Evolutionary conservation across 805 yeast genomes (phyloP).

Genomic region (Wickerhamiella sergipiensis): DNA sequence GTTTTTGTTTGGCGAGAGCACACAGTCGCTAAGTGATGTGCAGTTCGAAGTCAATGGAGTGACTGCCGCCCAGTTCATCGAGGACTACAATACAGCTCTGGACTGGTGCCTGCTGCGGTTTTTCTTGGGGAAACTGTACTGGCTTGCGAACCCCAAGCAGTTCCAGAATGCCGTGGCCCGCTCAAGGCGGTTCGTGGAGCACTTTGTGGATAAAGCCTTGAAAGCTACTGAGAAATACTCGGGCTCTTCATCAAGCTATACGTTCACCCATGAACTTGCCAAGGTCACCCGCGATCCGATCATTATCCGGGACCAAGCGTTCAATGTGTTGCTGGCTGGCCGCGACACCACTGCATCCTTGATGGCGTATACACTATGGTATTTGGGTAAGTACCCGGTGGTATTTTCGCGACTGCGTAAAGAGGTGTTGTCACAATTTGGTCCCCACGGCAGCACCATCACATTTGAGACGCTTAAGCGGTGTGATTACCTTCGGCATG

Average conservation of each 20-base stretch:
- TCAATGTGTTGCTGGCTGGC: slow-evolving; percentile 36
- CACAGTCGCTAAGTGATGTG: slow-evolving; percentile 8
- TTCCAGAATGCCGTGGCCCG: slow-evolving; percentile 23
- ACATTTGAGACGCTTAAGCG: slow-evolving; percentile 32
- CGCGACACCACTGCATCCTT: slow-evolving; percentile 39
- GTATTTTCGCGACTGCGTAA: slow-evolving; percentile 26
- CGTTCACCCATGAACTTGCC: slow-evolving; percentile 33
- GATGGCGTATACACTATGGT: slow-evolving; percentile 30
- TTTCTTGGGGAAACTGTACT: slow-evolving; percentile 12
- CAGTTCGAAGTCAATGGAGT: slow-evolving; percentile 11
- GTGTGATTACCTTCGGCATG: slow-evolving; percentile 30
- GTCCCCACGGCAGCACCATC: slow-evolving; percentile 14
- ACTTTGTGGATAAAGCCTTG: slow-evolving; percentile 29
- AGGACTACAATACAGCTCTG: slow-evolving; percentile 12
- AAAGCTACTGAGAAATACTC: slow-evolving; percentile 18
- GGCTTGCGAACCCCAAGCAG: slow-evolving; percentile 12
- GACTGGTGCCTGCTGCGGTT: slow-evolving; percentile 15
- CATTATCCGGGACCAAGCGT: slow-evolving; percentile 32
- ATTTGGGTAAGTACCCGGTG: slow-evolving; percentile 30
- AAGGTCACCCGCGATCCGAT: slow-evolving; percentile 32
- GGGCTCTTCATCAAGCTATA: slow-evolving; percentile 21
- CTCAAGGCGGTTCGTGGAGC: slow-evolving; percentile 26
- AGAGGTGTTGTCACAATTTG: slow-evolving; percentile 13
- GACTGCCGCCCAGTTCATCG: slow-evolving; percentile 16
- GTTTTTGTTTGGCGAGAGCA: slow-evolving; percentile 18